Evolutionary conservation across 805 yeast genomes (phyloP).

Genomic region (Saturnispora gosingensis): DNA sequence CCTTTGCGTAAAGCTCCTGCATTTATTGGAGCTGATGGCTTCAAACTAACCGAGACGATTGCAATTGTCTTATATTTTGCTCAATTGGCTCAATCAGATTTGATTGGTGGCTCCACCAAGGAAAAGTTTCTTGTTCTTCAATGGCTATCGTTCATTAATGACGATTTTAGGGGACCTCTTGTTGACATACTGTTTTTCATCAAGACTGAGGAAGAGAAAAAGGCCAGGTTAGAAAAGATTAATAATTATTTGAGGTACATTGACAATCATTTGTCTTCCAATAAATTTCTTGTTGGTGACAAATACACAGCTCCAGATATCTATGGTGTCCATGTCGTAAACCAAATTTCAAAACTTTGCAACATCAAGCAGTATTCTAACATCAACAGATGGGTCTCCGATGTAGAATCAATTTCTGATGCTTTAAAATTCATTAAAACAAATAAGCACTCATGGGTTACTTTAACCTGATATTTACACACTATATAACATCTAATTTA

Average conservation of each 20-base stretch:
- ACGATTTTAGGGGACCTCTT: conserved; percentile 31
- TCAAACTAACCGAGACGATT: conserved; percentile 54
- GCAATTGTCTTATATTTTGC: conserved; percentile 45
- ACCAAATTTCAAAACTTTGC: not conserved
- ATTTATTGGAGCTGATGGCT: conserved; percentile 54
- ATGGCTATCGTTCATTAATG: conserved; percentile 70
- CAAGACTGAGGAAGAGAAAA: conserved; percentile 9
- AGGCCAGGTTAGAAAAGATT: not conserved
- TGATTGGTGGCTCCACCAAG: conserved; percentile 46
- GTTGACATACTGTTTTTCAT: not conserved
- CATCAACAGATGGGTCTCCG: conserved; percentile 1
- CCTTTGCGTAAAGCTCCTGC: conserved; percentile 60
- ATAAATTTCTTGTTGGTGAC: conserved; percentile 5
- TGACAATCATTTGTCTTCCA: conserved; percentile 5
- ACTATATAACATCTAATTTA: no score
- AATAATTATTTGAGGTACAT: not conserved
- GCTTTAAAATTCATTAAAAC: not conserved
- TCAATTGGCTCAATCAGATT: conserved; percentile 31
- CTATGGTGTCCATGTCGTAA: not conserved
- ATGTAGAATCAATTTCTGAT: not conserved
- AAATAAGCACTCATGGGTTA: not conserved
- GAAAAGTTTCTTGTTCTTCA: conserved; percentile 56
- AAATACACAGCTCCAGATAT: conserved; percentile 7
- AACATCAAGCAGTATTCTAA: not conserved
- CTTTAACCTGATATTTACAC: not conserved